Evolutionary conservation across 2,329 filamentous ascomycete genomes (phyloP).

Genomic region (Colletotrichum truncatum): DNA sequence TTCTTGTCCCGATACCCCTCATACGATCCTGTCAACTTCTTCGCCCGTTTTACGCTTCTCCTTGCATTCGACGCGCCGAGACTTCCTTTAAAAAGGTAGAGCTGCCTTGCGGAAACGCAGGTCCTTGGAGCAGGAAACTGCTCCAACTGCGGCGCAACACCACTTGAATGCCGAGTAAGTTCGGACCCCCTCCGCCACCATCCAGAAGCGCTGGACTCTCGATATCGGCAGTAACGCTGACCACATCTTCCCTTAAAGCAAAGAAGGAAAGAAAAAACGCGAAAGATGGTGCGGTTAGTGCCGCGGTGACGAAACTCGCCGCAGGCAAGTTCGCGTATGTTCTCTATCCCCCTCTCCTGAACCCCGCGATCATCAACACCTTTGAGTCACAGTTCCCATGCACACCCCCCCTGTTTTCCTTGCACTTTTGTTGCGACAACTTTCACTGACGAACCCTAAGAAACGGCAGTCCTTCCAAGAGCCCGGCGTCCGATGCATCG

Average conservation of each 20-base stretch:
- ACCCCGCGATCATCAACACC: constrained; percentile 27
- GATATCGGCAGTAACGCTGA: not conserved
- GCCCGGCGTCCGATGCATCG: constrained; percentile 40
- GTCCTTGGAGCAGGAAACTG: constrained; percentile 31
- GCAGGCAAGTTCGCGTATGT: constrained; percentile 62
- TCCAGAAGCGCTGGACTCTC: not conserved
- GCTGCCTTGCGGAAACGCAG: constrained; percentile 30
- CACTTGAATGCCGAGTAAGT: constrained; percentile 34
- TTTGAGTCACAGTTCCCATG: constrained; percentile 38
- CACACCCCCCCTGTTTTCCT: constrained; percentile 25
- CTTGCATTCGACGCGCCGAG: not conserved
- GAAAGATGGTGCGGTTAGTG: constrained; percentile 62
- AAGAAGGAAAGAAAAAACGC: constrained; percentile 66
- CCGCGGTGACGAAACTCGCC: constrained; percentile 62
- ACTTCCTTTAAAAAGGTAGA: constrained; percentile 9
- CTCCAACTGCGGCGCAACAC: constrained; percentile 32
- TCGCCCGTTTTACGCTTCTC: not conserved
- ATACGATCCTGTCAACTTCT: constrained; percentile 1
- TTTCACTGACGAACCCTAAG: constrained; percentile 31
- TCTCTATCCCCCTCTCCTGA: constrained; percentile 4
- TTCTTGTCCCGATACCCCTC: not conserved
- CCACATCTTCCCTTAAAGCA: constrained; percentile 36
- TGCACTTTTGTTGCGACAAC: constrained; percentile 34
- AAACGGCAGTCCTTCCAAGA: constrained; percentile 44
- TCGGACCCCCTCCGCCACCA: not conserved